A percentile compares a stretch with the other conserved stretches of the same genome.
Evolutionary conservation across 768 basidiomycete genomes (phyloP).

Genomic region (Auricularia sp.): DNA sequence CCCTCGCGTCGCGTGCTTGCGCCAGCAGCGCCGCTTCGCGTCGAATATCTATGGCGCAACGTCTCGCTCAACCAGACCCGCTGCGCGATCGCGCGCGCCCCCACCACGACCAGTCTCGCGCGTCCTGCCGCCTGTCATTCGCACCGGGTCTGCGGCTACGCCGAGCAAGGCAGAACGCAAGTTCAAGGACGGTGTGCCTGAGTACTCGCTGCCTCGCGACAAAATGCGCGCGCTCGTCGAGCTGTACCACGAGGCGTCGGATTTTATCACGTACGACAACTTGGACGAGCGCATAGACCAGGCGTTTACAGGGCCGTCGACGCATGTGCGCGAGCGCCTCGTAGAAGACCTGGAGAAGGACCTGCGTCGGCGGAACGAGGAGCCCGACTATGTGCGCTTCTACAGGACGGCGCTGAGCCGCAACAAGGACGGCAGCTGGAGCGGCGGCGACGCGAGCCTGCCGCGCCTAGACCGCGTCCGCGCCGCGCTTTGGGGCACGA

Average conservation of each 20-base stretch:
- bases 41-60: too few relatives aligned
- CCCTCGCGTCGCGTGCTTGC: neutral
- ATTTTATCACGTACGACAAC: conserved; percentile 63
- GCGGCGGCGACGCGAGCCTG: neutral
- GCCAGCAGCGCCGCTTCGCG: too few relatives aligned
- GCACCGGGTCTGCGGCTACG: too few relatives aligned
- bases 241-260: conserved; percentile 66
- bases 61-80: too few relatives aligned
- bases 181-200: neutral
- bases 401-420: neutral
- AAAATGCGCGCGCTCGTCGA: conserved; percentile 64
- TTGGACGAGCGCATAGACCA: conserved; percentile 55
- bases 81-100: too few relatives aligned
- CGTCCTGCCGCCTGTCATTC: too few relatives aligned
- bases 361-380: neutral
- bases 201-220: conserved; percentile 35
- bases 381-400: neutral
- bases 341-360: neutral
- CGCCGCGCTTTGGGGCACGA: conserved; percentile 6
- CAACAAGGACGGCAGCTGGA: neutral
- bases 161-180: too few relatives aligned
- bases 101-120: too few relatives aligned
- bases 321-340: neutral
- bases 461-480: neutral
- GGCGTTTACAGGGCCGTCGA: conserved; percentile 35